A percentile compares a stretch with the other conserved stretches of the same genome.
These are phyloP conservation scores for Powellomyces hirtus DNA, from an alignment of 192 early-diverging fungal genomes.

Conservation along the genomic window DNA sequence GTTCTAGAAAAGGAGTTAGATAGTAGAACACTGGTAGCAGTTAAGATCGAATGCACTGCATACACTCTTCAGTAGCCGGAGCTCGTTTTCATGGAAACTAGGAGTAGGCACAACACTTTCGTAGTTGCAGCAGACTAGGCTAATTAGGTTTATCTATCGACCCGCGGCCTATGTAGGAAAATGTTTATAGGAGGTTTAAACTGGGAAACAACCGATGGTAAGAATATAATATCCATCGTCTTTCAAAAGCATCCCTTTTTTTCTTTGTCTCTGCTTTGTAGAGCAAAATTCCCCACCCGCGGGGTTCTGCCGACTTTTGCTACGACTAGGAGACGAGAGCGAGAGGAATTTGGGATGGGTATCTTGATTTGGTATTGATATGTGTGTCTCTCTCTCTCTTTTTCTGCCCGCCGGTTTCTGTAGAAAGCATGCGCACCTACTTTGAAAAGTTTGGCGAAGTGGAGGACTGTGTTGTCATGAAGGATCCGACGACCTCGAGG, in stretches of 20 bases:
- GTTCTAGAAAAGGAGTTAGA: not conserved
- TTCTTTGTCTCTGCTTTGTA: no score
- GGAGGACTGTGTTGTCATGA: conserved; percentile 75
- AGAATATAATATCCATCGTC: no score
- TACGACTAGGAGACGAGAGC: no score
- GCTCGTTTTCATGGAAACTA: not conserved
- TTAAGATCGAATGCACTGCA: not conserved
- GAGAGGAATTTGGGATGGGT: no score
- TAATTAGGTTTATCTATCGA: conserved; percentile 16
- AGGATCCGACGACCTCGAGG: conserved; percentile 60
- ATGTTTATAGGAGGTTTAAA: conserved; percentile 80
- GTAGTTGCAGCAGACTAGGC: conserved; percentile 6
- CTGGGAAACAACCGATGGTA: conserved; percentile 84
- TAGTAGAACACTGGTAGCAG: not conserved
- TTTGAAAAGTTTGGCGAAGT: conserved; percentile 73
- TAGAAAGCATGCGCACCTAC: conserved; percentile 67
- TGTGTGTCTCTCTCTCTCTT: not conserved
- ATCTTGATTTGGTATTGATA: no score
- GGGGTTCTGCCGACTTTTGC: no score
- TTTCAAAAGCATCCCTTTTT: no score
- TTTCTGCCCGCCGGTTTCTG: no score
- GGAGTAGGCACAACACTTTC: not conserved
- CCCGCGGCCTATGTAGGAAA: conserved; percentile 52
- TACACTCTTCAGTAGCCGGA: not conserved
- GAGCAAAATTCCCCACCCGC: no score